Evolutionary conservation across 495 filamentous ascomycete species (phyloP).

Genomic region (Penicillium salamii): DNA sequence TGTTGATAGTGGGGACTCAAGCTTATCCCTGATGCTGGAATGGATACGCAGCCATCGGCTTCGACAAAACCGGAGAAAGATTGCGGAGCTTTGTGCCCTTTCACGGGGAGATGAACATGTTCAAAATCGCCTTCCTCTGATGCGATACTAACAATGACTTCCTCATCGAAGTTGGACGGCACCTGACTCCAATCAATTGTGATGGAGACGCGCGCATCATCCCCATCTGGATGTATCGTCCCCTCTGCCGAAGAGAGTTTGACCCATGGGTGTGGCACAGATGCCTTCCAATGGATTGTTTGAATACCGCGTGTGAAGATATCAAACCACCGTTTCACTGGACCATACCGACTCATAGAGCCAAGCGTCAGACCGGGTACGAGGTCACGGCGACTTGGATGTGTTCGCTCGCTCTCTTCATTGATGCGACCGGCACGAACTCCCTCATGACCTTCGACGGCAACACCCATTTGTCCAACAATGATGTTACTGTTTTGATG

Average conservation of each 20-base stretch:
- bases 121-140: constrained; percentile 52
- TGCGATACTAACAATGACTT: constrained; percentile 40
- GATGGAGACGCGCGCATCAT: constrained; percentile 54
- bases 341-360: constrained; percentile 62
- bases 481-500: constrained; percentile 26
- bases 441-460: constrained; percentile 51
- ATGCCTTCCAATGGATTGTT: constrained; percentile 55
- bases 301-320: constrained; percentile 62
- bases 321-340: constrained; percentile 59
- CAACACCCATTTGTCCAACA: constrained; percentile 60
- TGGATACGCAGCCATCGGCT: constrained; percentile 50
- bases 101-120: constrained; percentile 56
- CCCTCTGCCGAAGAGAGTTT: constrained; percentile 54
- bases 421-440: constrained; percentile 41
- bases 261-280: constrained; percentile 53
- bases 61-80: constrained; percentile 67
- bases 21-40: constrained; percentile 24
- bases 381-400: constrained; percentile 51
- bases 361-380: constrained; percentile 50
- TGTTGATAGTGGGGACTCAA: constrained; percentile 30
- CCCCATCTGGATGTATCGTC: constrained; percentile 40
- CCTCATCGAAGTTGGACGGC: constrained; percentile 2
- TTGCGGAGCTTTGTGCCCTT: constrained; percentile 46
- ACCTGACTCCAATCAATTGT: constrained; percentile 35
- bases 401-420: constrained; percentile 57